Evolutionary conservation across 805 yeast genomes (phyloP), one percentile per base, ranked within the genome.

Genomic region (Lipomyces spencermartinsiae): DNA sequence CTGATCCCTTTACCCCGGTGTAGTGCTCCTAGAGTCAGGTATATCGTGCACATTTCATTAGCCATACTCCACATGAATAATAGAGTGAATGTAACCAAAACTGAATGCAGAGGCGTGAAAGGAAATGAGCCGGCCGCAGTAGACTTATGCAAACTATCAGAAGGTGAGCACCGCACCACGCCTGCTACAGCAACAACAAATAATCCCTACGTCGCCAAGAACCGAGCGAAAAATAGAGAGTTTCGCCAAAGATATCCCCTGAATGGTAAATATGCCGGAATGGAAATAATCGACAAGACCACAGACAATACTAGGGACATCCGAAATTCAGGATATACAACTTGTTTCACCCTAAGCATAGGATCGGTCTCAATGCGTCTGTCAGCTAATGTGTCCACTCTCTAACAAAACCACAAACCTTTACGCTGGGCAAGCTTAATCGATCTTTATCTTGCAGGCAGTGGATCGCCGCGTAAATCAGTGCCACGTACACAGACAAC

Each of bases 11-110:
- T 70, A 12, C 79, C 78, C 14, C 77, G 59, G 58, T 77, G 77
- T 8, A 68, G 62, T 1, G 83, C 81, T 0, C 82, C 83, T 12
- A 77, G 71, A 4, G 79, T 73, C 74, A 81, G 64, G 67, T 78
- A 81, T 29, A 76, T 69, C 31, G 74, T 66, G 64, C 75, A 77
- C 62, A 73, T 72, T 49, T 74, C 61, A 67, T 77, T 74, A 7
- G 75, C 67, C 25, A 75, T 46, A 12, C 58, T 51, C 74, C 74
- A 74, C 5, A 62, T 29, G 58, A 69, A 62, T 35, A 60, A 46
- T 10, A 66, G 31, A 12, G 68, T 16, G 51, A 71, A 66, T 9
- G 73, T 33, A n/a, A 70, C 51, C 46, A 61, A 55, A 16, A 74
- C 43, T 35, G 70, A 51, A 46, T 68, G 74, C 31, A 65, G 14